Percentiles rank a stretch among this genome's conserved stretches.
Evolutionary conservation across 176 grass and related monocot species (phyloP).

Genomic region (Avena insularis): DNA sequence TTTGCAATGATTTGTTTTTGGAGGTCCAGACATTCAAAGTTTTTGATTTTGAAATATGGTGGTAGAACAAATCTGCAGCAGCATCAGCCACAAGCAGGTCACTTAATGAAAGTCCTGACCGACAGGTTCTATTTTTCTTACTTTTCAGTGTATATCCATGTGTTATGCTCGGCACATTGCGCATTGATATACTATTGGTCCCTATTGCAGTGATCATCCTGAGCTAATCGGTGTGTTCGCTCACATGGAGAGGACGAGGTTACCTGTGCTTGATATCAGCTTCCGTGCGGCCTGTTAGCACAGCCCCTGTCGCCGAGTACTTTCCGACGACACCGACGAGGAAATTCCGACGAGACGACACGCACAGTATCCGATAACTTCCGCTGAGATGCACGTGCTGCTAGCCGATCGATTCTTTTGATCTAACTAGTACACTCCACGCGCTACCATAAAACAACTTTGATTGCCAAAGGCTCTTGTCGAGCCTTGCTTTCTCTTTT

Average conservation of each 20-base stretch:
- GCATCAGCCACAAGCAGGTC: not conserved
- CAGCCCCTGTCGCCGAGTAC: too few relatives aligned
- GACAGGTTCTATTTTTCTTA: not conserved
- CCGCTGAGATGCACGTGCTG: too few relatives aligned
- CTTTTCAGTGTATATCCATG: not conserved
- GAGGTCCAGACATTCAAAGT: too few relatives aligned
- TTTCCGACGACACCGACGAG: too few relatives aligned
- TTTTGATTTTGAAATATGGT: conserved; percentile 27
- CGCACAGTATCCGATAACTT: too few relatives aligned
- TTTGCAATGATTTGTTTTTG: too few relatives aligned
- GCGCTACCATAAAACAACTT: too few relatives aligned
- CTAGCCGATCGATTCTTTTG: too few relatives aligned
- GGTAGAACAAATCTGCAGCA: conserved; percentile 81
- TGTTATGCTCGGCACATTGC: not conserved
- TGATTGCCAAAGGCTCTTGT: too few relatives aligned
- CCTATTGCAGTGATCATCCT: not conserved
- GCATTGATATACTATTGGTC: not conserved
- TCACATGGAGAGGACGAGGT: conserved; percentile 5
- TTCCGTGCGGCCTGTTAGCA: conserved; percentile 47
- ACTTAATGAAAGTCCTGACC: not conserved
- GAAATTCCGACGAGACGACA: too few relatives aligned
- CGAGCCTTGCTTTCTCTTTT: too few relatives aligned
- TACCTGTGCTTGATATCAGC: conserved; percentile 99
- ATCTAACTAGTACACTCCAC: too few relatives aligned
- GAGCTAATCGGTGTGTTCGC: not conserved